These are phyloP conservation scores for Arthrobotrys sinensis DNA, from an alignment of 2,329 filamentous ascomycete genomes.

Conservation along the genomic window DNA sequence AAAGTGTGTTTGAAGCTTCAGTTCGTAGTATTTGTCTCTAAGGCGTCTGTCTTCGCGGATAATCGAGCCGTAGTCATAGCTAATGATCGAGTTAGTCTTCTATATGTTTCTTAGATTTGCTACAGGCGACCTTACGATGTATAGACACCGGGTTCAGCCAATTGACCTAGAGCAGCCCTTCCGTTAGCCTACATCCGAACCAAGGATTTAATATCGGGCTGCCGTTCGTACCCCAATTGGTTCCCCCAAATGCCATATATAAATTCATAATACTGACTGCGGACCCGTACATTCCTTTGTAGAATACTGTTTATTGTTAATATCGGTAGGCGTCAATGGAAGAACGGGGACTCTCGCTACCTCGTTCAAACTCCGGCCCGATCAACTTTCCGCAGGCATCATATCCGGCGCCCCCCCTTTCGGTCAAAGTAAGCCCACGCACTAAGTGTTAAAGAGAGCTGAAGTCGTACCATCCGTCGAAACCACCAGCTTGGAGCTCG, in stretches of 20 bases:
- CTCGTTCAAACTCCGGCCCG: slow-evolving; percentile 80
- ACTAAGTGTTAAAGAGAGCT: background rate
- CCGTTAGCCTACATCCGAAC: background rate
- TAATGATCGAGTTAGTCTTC: slow-evolving; percentile 27
- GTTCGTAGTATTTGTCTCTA: slow-evolving; percentile 83
- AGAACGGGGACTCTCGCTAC: background rate
- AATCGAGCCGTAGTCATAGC: slow-evolving; percentile 75
- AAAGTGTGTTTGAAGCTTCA: slow-evolving; percentile 83
- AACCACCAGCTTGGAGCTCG: slow-evolving; percentile 79
- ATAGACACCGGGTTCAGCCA: slow-evolving; percentile 55
- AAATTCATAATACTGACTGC: slow-evolving; percentile 79
- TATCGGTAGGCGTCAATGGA: background rate
- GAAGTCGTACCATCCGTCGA: slow-evolving; percentile 75
- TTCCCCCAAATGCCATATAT: slow-evolving; percentile 83
- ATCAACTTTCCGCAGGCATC: slow-evolving; percentile 77
- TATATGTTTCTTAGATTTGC: slow-evolving; percentile 13
- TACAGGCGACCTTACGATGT: slow-evolving; percentile 35
- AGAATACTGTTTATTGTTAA: slow-evolving; percentile 74
- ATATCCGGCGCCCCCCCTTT: slow-evolving; percentile 76
- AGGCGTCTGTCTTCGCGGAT: slow-evolving; percentile 80
- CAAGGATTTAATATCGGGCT: background rate
- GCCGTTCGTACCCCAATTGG: slow-evolving; percentile 80
- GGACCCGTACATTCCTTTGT: slow-evolving; percentile 80
- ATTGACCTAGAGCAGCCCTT: slow-evolving; percentile 19
- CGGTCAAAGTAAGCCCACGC: background rate